Conservation (phyloP, 306 rosid genomes). For the Quercus glauca region DNA sequence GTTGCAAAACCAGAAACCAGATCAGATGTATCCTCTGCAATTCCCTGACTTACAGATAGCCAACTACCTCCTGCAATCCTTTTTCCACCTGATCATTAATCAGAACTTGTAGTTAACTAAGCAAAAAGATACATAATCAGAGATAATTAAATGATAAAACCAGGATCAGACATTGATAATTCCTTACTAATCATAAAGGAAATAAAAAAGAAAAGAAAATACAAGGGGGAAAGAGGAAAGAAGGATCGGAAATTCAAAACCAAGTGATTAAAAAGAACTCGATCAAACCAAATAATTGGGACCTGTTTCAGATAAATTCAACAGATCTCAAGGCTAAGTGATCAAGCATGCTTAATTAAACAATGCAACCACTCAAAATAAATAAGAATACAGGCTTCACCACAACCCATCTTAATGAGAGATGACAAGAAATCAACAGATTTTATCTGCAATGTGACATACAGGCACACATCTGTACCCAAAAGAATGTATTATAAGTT, state of each 20-base stretch:
- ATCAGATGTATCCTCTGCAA: constrained; percentile 90
- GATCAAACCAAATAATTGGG: constrained; percentile 6
- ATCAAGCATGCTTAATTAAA: constrained; percentile 7
- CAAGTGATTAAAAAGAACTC: constrained; percentile 1
- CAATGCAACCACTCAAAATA: background rate
- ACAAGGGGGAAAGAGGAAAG: background rate
- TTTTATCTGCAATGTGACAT: background rate
- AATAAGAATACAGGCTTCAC: background rate
- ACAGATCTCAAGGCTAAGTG: background rate
- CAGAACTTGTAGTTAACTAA: constrained; percentile 19
- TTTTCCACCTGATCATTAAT: constrained; percentile 61
- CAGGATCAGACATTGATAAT: constrained; percentile 8
- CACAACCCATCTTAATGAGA: background rate
- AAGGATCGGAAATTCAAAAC: background rate
- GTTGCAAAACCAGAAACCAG: constrained; percentile 98
- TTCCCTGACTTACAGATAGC: constrained; percentile 96
- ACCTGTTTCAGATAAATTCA: constrained; percentile 7
- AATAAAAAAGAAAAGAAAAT: background rate
- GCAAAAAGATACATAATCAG: constrained; percentile 13
- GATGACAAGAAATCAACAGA: background rate
- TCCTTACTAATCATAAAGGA: background rate
- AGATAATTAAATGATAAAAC: constrained; percentile 2
- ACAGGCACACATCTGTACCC: background rate
- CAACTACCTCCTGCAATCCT: constrained; percentile 80
- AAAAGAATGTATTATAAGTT: background rate